Evolutionary conservation across 2,329 filamentous ascomycete genomes (phyloP).

Genomic region (Orbilia brochopaga): DNA sequence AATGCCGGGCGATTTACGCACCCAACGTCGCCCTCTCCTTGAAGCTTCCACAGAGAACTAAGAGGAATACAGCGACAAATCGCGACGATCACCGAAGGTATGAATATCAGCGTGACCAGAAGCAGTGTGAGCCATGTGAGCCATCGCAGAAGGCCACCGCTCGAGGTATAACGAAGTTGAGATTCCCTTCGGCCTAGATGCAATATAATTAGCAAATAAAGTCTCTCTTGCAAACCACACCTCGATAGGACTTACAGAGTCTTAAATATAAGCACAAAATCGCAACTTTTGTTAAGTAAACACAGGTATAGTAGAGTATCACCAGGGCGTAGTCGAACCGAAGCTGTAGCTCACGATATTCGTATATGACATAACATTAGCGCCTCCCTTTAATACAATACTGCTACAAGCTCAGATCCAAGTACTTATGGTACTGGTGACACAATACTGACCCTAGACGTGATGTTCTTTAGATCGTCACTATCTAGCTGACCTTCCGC

Average conservation of each 20-base stretch:
- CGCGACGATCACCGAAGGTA: slow-evolving; percentile 22
- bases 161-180: slow-evolving; percentile 36
- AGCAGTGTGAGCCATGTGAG: slow-evolving; percentile 33
- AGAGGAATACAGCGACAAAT: slow-evolving; percentile 25
- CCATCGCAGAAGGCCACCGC: slow-evolving; percentile 28
- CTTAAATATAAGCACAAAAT: slow-evolving; percentile 31
- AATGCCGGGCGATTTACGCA: slow-evolving; percentile 28
- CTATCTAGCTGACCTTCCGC: not conserved
- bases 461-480: not conserved
- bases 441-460: not conserved
- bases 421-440: too few relatives aligned
- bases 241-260: slow-evolving; percentile 27
- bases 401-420: too few relatives aligned
- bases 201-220: too few relatives aligned
- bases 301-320: slow-evolving; percentile 36
- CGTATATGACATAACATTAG: not conserved
- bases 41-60: slow-evolving; percentile 3
- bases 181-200: slow-evolving; percentile 28
- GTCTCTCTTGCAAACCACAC: too few relatives aligned
- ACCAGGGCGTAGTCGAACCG: slow-evolving; percentile 27
- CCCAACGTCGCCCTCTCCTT: not conserved
- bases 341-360: slow-evolving; percentile 10
- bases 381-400: not conserved
- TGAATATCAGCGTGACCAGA: slow-evolving; percentile 30
- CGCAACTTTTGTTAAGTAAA: slow-evolving; percentile 39